phyloP scores from a whole-genome alignment of 495 filamentous ascomycete genomes.

The Sphaerosporella brunnea region DNA sequence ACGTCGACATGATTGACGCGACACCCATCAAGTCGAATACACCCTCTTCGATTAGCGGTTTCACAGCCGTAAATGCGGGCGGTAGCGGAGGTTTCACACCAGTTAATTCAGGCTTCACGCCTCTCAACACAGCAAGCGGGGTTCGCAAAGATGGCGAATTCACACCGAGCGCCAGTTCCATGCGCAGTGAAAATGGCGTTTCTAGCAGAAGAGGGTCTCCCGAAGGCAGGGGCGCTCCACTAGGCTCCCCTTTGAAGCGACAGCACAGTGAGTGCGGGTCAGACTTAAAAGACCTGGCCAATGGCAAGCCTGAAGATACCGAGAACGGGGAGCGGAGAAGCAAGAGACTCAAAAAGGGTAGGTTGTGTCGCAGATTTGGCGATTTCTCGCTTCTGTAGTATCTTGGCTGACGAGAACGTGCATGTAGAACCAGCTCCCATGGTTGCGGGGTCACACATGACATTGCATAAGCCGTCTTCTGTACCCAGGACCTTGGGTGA shows the following conservation, averaged over 20 bases:
- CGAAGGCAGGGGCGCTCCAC: conserved; percentile 37
- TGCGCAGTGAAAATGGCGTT: conserved; percentile 28
- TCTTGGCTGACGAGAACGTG: conserved; percentile 6
- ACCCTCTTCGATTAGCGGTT: conserved; percentile 15
- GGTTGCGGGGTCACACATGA: conserved; percentile 94
- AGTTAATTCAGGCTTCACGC: conserved; percentile 44
- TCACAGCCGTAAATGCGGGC: conserved; percentile 39
- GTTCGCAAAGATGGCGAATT: conserved; percentile 27
- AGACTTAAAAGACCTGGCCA: conserved; percentile 17
- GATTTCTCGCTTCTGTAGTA: conserved; percentile 12
- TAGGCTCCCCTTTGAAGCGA: conserved; percentile 51
- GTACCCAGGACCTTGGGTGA: conserved; percentile 53
- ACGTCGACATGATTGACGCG: conserved; percentile 27
- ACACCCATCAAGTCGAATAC: conserved; percentile 21
- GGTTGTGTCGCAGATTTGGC: conserved; percentile 21
- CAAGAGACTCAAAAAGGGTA: conserved; percentile 88
- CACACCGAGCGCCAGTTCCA: conserved; percentile 32
- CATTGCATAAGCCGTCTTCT: conserved; percentile 58
- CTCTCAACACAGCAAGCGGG: conserved; percentile 33
- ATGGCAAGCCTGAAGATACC: conserved; percentile 36
- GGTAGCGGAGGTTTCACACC: conserved; percentile 43
- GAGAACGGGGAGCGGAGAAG: conserved; percentile 69
- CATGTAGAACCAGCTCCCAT: conserved; percentile 62
- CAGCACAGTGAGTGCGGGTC: conserved; percentile 54
- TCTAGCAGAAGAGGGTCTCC: conserved; percentile 30